phyloP scores from a whole-genome alignment of 2,329 filamentous ascomycete species.

The Ceratocystis huliohia region DNA sequence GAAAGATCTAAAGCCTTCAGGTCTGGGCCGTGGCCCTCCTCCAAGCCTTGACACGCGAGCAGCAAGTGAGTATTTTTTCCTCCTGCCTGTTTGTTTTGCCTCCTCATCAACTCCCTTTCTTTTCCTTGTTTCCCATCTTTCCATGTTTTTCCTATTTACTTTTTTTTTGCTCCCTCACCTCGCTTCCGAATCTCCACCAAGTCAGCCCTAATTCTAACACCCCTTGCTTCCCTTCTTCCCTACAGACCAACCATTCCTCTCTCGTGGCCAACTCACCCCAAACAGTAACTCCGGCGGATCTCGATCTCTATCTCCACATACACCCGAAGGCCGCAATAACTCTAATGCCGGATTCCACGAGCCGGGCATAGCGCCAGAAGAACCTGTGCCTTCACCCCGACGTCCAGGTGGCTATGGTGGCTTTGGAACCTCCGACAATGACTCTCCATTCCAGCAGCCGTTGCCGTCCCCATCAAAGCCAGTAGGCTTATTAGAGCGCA shows the following conservation, averaged over 20 bases:
- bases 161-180: not conserved
- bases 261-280: slow-evolving; percentile 49
- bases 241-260: slow-evolving; percentile 42
- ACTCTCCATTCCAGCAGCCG: slow-evolving; percentile 34
- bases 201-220: slow-evolving; percentile 27
- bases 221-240: not conserved
- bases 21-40: slow-evolving; percentile 25
- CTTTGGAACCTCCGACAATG: slow-evolving; percentile 29
- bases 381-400: slow-evolving; percentile 31
- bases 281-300: slow-evolving; percentile 48
- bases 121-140: not conserved
- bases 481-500: slow-evolving; percentile 41
- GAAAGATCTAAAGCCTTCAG: slow-evolving; percentile 3
- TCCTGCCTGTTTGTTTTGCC: not conserved
- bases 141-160: slow-evolving; percentile 1
- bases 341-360: slow-evolving; percentile 36
- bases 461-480: slow-evolving; percentile 35
- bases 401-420: slow-evolving; percentile 39
- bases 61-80: slow-evolving; percentile 35
- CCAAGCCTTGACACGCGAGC: slow-evolving; percentile 40
- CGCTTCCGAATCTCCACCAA: not conserved
- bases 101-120: not conserved
- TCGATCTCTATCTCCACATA: slow-evolving; percentile 50
- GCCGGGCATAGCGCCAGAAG: slow-evolving; percentile 35
- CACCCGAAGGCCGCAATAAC: slow-evolving; percentile 36